A percentile compares a stretch with the other conserved stretches of the same genome.
These are phyloP conservation scores for Gossypium australe DNA, from an alignment of 345 rosid genomes.

Conservation along the genomic window DNA sequence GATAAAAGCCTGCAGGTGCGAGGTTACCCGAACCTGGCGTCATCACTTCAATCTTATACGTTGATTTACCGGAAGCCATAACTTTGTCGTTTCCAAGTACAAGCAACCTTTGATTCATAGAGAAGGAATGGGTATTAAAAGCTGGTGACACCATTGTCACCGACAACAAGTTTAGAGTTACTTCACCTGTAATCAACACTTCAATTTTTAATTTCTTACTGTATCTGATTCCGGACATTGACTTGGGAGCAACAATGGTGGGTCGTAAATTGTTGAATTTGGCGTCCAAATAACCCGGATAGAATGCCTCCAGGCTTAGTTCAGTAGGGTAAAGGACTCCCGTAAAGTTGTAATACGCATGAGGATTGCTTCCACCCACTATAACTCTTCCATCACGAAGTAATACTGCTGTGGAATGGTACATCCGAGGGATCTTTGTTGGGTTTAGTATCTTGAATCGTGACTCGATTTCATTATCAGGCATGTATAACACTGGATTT, in stretches of 20 bases:
- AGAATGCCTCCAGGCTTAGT: conserved; percentile 64
- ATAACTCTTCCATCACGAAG: conserved; percentile 77
- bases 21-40: conserved; percentile 40
- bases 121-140: conserved; percentile 70
- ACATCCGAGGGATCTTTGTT: conserved; percentile 67
- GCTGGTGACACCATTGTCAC: conserved; percentile 71
- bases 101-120: conserved; percentile 77
- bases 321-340: conserved; percentile 70
- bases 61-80: conserved; percentile 19
- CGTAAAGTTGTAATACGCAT: conserved; percentile 46
- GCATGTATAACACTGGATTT: conserved; percentile 56
- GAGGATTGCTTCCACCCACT: conserved; percentile 86
- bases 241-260: conserved; percentile 28
- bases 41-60: conserved; percentile 37
- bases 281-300: conserved; percentile 50
- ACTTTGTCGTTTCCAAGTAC: conserved; percentile 38
- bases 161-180: conserved; percentile 20
- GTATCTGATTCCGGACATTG: conserved; percentile 25
- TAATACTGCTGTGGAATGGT: conserved; percentile 68
- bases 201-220: conserved; percentile 23
- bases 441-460: conserved; percentile 55
- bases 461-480: conserved; percentile 27
- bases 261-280: conserved; percentile 38
- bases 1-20: conserved; percentile 70
- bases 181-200: conserved; percentile 28